Conservation (phyloP, 108 stramenopile genomes). For the Conticribra guillardii region DNA sequence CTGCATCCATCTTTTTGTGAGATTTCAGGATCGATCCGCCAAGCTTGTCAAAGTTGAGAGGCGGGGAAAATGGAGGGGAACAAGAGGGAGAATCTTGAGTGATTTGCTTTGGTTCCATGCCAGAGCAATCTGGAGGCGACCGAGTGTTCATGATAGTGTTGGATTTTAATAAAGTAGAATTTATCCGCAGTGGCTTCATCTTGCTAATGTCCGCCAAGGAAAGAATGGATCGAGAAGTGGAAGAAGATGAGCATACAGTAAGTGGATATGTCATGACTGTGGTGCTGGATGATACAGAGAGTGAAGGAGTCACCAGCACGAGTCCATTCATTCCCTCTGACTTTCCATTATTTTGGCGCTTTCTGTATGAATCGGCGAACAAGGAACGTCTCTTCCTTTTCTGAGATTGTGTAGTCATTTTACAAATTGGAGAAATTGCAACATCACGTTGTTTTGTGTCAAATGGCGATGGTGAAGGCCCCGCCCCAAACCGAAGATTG, state of each 20-base stretch:
- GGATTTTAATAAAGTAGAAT: not conserved
- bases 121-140: conserved; percentile 18
- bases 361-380: conserved; percentile 12
- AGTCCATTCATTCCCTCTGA: conserved; percentile 9
- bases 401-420: conserved; percentile 9
- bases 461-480: not conserved
- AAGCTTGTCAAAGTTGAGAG: conserved; percentile 24
- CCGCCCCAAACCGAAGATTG: conserved; percentile 47
- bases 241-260: conserved; percentile 38
- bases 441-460: conserved; percentile 41
- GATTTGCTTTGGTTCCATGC: conserved; percentile 38
- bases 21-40: conserved; percentile 10
- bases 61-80: conserved; percentile 28
- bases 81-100: conserved; percentile 24
- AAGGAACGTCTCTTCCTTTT: conserved; percentile 36
- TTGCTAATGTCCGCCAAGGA: conserved; percentile 29
- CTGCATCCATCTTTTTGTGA: conserved; percentile 16
- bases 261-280: conserved; percentile 40
- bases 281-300: conserved; percentile 41
- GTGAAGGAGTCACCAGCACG: conserved; percentile 34
- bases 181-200: conserved; percentile 15
- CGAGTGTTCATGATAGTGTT: conserved; percentile 2
- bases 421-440: conserved; percentile 42
- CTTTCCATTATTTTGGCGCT: conserved; percentile 18
- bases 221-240: conserved; percentile 25